Evolutionary conservation across 495 filamentous ascomycete species (phyloP).

Genomic region (Daldinia childiae): DNA sequence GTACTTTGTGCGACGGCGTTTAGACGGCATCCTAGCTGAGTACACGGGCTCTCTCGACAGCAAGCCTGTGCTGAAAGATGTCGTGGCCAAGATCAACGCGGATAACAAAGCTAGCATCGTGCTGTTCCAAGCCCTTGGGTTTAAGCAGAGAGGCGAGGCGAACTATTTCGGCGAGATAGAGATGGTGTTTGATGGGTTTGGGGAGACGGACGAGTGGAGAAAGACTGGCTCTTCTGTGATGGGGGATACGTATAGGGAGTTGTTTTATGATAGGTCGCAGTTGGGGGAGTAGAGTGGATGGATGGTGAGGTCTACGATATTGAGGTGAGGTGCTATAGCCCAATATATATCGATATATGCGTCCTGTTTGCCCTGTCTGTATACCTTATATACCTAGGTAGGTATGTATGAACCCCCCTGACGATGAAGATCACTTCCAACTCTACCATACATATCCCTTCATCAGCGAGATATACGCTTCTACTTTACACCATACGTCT

Average conservation of each 20-base stretch:
- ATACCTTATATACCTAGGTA: too few species aligned
- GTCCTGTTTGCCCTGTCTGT: too few species aligned
- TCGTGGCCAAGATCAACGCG: conserved; percentile 60
- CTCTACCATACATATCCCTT: conserved; percentile 9
- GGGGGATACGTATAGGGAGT: conserved; percentile 20
- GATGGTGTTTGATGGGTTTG: conserved; percentile 49
- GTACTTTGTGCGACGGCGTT: conserved; percentile 64
- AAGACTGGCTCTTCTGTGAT: background rate
- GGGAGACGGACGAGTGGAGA: conserved; percentile 4
- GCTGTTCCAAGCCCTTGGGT: conserved; percentile 59
- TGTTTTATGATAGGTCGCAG: conserved; percentile 31
- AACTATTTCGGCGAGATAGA: conserved; percentile 64
- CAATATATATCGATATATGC: background rate
- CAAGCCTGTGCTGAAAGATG: conserved; percentile 38
- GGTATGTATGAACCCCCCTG: too few species aligned
- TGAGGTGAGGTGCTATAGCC: background rate
- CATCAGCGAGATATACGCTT: background rate
- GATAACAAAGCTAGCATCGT: conserved; percentile 52
- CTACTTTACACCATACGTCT: conserved; percentile 57
- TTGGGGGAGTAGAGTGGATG: background rate
- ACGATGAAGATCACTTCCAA: background rate
- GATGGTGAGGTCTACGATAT: background rate
- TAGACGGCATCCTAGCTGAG: conserved; percentile 65
- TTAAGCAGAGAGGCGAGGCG: conserved; percentile 52
- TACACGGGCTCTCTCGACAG: conserved; percentile 49